These are phyloP conservation scores for Cinnamomum chago DNA, from an alignment of 164 flowering plant genomes.

Conservation along the genomic window DNA sequence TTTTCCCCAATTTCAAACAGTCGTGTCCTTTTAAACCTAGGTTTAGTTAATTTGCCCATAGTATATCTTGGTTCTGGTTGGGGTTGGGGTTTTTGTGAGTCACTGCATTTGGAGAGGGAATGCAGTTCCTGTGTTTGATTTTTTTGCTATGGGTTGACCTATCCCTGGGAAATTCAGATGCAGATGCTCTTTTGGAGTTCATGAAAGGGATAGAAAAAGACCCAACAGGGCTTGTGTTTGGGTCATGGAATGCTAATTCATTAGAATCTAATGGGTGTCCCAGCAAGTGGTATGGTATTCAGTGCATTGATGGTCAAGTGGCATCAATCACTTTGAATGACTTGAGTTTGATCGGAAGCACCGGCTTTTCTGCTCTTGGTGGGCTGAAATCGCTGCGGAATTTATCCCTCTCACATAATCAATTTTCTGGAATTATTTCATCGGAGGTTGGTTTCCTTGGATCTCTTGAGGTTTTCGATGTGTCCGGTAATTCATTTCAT, in stretches of 20 bases:
- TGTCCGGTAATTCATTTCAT: slow-evolving; percentile 44
- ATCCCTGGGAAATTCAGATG: slow-evolving; percentile 39
- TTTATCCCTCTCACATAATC: slow-evolving; percentile 50
- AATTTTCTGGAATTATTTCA: slow-evolving; percentile 37
- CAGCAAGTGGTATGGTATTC: slow-evolving; percentile 51
- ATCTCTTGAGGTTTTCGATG: slow-evolving; percentile 48
- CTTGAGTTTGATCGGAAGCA: slow-evolving; percentile 49
- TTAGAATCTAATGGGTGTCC: slow-evolving; percentile 55
- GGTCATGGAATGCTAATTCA: slow-evolving; percentile 56
- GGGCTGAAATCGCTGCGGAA: slow-evolving; percentile 42
- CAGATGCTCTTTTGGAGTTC: slow-evolving; percentile 54
- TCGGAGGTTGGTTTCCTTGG: slow-evolving; percentile 27
- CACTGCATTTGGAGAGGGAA: slow-evolving; percentile 20
- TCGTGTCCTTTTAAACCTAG: neutral
- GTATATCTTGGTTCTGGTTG: neutral
- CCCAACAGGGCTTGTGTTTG: slow-evolving; percentile 32
- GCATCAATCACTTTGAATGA: slow-evolving; percentile 38
- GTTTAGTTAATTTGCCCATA: neutral
- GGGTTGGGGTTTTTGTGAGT: slow-evolving; percentile 1
- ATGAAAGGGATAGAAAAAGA: slow-evolving; percentile 32
- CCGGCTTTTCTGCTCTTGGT: slow-evolving; percentile 35
- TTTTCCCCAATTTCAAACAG: neutral
- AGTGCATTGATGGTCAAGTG: slow-evolving; percentile 42
- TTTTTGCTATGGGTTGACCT: slow-evolving; percentile 25
- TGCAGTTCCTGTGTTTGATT: slow-evolving; percentile 38